A percentile compares a stretch with the other conserved stretches of the same genome.
These are phyloP conservation scores for Ogataea populi-albae DNA, from an alignment of 805 yeast genomes.

Conservation along the genomic window DNA sequence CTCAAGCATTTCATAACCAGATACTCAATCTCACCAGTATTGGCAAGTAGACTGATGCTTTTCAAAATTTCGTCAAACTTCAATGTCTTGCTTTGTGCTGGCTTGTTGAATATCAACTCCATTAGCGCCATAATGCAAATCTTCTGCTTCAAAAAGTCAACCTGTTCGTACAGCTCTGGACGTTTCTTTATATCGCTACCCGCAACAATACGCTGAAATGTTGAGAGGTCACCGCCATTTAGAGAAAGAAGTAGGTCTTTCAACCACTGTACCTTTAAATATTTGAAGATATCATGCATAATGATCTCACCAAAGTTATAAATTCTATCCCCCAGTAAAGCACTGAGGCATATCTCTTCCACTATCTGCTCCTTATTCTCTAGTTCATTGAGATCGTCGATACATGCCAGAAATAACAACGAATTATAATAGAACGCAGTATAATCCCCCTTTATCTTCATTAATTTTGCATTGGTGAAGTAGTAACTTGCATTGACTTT, in stretches of 20 bases:
- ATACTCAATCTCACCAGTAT: constrained; percentile 78
- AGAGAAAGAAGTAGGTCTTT: constrained; percentile 65
- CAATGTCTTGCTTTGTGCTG: constrained; percentile 71
- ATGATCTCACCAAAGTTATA: constrained; percentile 95
- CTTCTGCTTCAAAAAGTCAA: constrained; percentile 78
- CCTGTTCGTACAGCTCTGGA: constrained; percentile 45
- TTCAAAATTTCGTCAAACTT: constrained; percentile 69
- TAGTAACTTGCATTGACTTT: constrained; percentile 81
- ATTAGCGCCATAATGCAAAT: constrained; percentile 88
- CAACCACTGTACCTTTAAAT: constrained; percentile 57
- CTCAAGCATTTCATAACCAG: constrained; percentile 89
- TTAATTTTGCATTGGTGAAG: constrained; percentile 72
- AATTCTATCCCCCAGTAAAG: constrained; percentile 84
- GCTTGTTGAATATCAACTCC: constrained; percentile 76
- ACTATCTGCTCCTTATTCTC: constrained; percentile 42
- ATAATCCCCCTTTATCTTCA: constrained; percentile 73
- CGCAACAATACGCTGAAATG: constrained; percentile 47
- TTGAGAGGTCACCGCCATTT: constrained; percentile 72
- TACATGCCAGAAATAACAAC: constrained; percentile 76
- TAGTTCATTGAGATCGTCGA: constrained; percentile 46
- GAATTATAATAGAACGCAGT: constrained; percentile 79
- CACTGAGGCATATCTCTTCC: constrained; percentile 79
- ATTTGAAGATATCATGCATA: constrained; percentile 76
- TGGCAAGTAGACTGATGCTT: constrained; percentile 58
- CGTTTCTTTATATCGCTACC: constrained; percentile 15